Evolutionary conservation across 2,329 filamentous ascomycete genomes (phyloP).

Genomic region (Phoma sp.): DNA sequence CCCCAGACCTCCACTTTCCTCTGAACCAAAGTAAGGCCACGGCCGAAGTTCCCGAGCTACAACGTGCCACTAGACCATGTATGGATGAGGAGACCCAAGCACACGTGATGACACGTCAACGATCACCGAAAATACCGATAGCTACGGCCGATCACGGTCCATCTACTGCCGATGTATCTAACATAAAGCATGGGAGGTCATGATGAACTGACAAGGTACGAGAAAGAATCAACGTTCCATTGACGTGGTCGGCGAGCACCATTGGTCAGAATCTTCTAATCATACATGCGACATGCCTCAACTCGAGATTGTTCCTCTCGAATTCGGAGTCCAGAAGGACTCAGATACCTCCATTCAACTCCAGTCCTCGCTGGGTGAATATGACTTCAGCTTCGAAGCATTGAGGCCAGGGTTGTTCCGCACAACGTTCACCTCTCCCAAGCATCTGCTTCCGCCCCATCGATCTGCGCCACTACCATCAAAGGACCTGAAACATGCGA

Average conservation of each 20-base stretch:
- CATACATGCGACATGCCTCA: constrained; percentile 56
- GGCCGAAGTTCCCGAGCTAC: constrained; percentile 27
- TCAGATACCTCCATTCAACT: constrained; percentile 49
- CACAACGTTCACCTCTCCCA: constrained; percentile 69
- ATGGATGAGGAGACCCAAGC: background rate
- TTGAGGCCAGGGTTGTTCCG: constrained; percentile 70
- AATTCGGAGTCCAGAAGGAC: constrained; percentile 39
- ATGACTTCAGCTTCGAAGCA: constrained; percentile 69
- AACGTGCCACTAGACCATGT: background rate
- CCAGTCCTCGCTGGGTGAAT: constrained; percentile 52
- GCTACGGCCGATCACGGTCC: background rate
- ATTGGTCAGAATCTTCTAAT: background rate
- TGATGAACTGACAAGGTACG: background rate
- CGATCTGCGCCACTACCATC: constrained; percentile 64
- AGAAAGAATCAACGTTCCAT: background rate
- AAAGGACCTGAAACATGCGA: constrained; percentile 44
- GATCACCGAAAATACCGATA: constrained; percentile 6
- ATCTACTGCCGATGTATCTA: background rate
- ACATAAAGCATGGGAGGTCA: constrained; percentile 6
- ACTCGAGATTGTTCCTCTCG: constrained; percentile 54
- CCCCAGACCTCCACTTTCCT: constrained; percentile 25
- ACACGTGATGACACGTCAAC: background rate
- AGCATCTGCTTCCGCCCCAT: constrained; percentile 70
- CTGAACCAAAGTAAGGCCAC: constrained; percentile 9
- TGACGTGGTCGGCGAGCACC: background rate